phyloP scores from a whole-genome alignment of 106 monocot genomes.

The Allium sativum region DNA sequence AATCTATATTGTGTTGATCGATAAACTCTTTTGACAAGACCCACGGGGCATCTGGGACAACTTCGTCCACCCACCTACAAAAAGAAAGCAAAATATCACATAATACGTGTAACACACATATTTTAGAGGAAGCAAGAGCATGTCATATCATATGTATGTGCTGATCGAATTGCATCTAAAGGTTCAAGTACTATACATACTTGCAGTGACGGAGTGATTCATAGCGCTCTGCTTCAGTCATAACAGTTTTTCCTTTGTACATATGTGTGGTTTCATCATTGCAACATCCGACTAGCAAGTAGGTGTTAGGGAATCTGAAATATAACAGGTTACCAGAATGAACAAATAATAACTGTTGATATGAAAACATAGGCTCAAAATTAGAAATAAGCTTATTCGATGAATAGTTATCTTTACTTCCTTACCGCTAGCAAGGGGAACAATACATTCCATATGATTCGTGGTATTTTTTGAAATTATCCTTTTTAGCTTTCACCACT shows the following conservation, averaged over 20 bases:
- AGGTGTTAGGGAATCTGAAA: conserved; percentile 16
- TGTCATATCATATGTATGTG: not conserved
- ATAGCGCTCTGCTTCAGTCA: conserved; percentile 18
- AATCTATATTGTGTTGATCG: conserved; percentile 58
- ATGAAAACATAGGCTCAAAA: not conserved
- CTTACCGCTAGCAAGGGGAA: no score
- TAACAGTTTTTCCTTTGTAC: conserved; percentile 20
- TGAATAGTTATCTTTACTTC: no score
- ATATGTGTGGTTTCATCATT: conserved; percentile 13
- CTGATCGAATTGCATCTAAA: not conserved
- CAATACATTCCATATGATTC: no score
- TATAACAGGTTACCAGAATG: not conserved
- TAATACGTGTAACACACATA: not conserved
- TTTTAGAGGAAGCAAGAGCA: not conserved
- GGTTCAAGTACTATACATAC: not conserved
- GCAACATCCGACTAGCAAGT: conserved; percentile 15
- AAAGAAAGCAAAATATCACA: not conserved
- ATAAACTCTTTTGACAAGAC: conserved; percentile 55
- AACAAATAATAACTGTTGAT: not conserved
- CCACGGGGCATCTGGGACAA: conserved; percentile 76
- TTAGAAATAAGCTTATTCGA: not conserved
- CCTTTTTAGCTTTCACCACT: no score
- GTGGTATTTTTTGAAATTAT: no score
- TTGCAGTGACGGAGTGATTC: conserved; percentile 17
- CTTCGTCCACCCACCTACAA: conserved; percentile 70